Evolutionary conservation across 1,139 yeast species (phyloP), one percentile per base, ranked within the genome.

Genomic region (Candida glucosophila): DNA sequence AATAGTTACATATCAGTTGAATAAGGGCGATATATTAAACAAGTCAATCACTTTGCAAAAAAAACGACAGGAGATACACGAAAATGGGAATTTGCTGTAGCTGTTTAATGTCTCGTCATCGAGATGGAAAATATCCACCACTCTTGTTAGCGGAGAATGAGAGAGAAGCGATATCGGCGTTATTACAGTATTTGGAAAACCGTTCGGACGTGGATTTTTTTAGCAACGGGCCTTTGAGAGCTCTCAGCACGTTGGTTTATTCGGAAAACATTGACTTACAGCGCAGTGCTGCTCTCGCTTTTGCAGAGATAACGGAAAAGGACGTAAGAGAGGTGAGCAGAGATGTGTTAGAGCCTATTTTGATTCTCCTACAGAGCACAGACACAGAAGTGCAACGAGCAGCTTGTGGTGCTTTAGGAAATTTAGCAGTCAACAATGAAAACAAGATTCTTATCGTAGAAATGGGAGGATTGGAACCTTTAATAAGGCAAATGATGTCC

Each of bases 371-470:
- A 38, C 95, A 88, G 54, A 76, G 83, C 37, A 68, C 80, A 14
- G 98, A 90, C 52, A 72, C 88, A 27, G 98, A 90, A 55, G 95
- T 90, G 17, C 98, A 90, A 56, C 71, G 97, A 31, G 98, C 98
- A 4, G 97, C 98, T 1, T 90, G 97, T 53, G 99, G 98, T 2
- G 98, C 99, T 3, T 63, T 90, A 38, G 98, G 99, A 6, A 90
- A 90, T 44, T 64, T 90, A 44, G 99, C 99, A 1, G 98, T 92
- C 22, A 86, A 90, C 55, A 88, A 88, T 47, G 96, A 85, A 36
- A 90, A 92, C 58, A 90, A 90, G 52, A 72, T 81, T 15, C 66
- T 90, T 29, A 90, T 92, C 36, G 98, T 90, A 17, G 95, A 88
- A 47, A 85, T 92, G 95, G 97, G 97, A 17, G 98, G 98, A 2